phyloP scores from a whole-genome alignment of 2,329 filamentous ascomycete genomes.

The Dactylellina sp. region DNA sequence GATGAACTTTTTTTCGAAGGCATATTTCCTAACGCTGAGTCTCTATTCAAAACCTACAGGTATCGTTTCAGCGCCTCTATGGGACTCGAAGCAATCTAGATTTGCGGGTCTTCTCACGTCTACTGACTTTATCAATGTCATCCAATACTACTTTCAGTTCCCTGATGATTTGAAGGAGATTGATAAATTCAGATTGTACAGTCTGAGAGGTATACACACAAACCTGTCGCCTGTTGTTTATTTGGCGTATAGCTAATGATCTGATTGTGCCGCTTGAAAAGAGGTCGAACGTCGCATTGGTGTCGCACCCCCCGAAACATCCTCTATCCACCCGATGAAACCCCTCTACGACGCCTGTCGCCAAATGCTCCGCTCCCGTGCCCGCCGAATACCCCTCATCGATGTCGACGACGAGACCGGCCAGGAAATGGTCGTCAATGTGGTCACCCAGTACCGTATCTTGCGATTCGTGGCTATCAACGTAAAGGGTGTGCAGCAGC shows the following conservation, averaged over 20 bases:
- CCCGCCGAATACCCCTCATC: constrained; percentile 90
- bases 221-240: constrained; percentile 23
- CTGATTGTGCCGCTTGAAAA: no score
- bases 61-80: constrained; percentile 96
- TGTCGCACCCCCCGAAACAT: constrained; percentile 88
- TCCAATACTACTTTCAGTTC: constrained; percentile 98
- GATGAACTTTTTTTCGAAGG: no score
- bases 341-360: constrained; percentile 95
- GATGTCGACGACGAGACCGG: constrained; percentile 95
- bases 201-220: constrained; percentile 79
- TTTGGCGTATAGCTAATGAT: no score
- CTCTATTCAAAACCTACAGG: constrained; percentile 72
- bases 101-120: constrained; percentile 95
- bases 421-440: constrained; percentile 91
- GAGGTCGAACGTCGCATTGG: constrained; percentile 96
- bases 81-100: constrained; percentile 91
- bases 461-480: constrained; percentile 99
- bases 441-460: constrained; percentile 97
- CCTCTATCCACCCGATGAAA: constrained; percentile 90
- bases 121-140: constrained; percentile 97
- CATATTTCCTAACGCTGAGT: no score
- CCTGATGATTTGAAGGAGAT: constrained; percentile 89
- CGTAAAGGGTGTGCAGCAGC: constrained; percentile 83
- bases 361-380: constrained; percentile 91
- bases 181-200: constrained; percentile 92